Base-by-base conservation (phyloP, 371 early-diverging fungal species). In the Syncephalis plumigaleata region DNA sequence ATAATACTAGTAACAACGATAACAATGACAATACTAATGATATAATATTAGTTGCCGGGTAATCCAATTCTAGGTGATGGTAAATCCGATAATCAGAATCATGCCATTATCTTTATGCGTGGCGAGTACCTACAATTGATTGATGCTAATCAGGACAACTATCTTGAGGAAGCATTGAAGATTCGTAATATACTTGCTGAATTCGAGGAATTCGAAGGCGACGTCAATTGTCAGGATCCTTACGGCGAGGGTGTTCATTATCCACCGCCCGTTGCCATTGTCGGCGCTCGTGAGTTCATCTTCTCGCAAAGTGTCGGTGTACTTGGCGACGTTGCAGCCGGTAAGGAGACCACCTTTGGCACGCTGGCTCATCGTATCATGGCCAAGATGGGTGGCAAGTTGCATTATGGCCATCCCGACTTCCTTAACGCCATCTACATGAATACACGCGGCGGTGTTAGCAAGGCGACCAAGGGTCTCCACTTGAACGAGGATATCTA, bases 401-500 rank as follows among this genome's bases (percentile, higher is more conserved):
- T 86, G 18, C 87, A 87, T 53, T 91, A 91, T 57, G 91, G 91
- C 0, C 91, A 91, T 59, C 90, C 91, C 1, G 91, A 91, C 61
- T 89, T 89, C 56, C 63, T 88, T 50, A 90, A 90, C 63, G 75
- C 83, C 44, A 71, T 83, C 39, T 91, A 77, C 53, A 87, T 89
- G 91, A 75, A 76, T 3, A 87, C 87, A 0, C 78, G 89, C 13
- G 89, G 88, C 45, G 87, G 81, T 57, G 77, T 90, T 27, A 79
- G 82, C 26, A 91, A 91, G 59, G 91, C 86, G 4, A 91, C 89
- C 55, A 87, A 85, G 58, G 89, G 88, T 20, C 68, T 91, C 36
- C 87, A 87, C 49, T 68, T 91, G 49, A 91, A 90, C 56, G 91
- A 91, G 60, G 91, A 91, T 59, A 89, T 91, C 51, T 90, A 81